Conservation (phyloP, 108 stramenopile species). For the Cyclotella distinguenda region DNA sequence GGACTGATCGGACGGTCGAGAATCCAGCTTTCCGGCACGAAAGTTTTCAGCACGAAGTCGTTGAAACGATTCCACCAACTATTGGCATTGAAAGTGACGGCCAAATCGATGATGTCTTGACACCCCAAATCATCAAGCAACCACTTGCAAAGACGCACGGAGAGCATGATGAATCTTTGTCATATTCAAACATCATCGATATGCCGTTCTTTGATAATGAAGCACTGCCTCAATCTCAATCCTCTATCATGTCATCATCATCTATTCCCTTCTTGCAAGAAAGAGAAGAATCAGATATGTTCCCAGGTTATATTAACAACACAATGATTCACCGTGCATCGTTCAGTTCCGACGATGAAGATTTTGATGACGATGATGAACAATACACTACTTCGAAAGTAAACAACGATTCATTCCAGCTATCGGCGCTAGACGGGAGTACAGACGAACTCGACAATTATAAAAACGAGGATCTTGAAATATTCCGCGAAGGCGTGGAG, state of each 20-base stretch:
- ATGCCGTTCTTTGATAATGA: conserved; percentile 2
- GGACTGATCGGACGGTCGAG: too few species aligned
- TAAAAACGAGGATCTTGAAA: conserved; percentile 77
- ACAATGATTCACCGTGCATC: conserved; percentile 6
- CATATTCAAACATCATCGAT: not conserved
- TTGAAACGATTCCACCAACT: not conserved
- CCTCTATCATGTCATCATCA: too few species aligned
- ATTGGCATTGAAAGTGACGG: conserved; percentile 2
- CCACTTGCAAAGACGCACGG: not conserved
- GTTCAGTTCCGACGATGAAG: conserved; percentile 42
- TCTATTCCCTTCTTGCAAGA: too few species aligned
- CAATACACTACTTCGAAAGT: conserved; percentile 52
- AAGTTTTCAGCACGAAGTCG: too few species aligned
- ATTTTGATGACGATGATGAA: not conserved
- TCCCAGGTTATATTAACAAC: not conserved
- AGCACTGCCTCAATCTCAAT: not conserved
- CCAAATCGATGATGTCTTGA: too few species aligned
- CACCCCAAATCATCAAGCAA: not conserved
- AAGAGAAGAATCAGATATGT: not conserved
- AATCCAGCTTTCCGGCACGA: too few species aligned
- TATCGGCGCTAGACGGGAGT: conserved; percentile 15
- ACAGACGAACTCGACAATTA: conserved; percentile 82
- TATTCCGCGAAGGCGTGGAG: conserved; percentile 68
- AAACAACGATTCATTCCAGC: conserved; percentile 33
- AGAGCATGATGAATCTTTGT: not conserved